Conservation (phyloP, 805 yeast genomes). For the Middelhovenomyces tepae region DNA sequence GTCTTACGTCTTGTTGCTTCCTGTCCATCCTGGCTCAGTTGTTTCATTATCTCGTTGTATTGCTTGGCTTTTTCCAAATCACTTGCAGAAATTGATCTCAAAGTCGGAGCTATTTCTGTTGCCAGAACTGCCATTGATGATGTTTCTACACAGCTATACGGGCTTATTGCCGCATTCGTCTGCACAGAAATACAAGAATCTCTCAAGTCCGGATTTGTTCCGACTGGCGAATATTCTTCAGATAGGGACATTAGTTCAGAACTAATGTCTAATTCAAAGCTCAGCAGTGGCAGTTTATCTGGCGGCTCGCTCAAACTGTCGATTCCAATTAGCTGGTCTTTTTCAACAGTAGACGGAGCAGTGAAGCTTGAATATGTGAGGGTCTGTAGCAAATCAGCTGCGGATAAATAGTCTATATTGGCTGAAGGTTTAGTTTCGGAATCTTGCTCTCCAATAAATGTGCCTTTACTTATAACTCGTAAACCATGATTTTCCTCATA, state of each 20-base stretch:
- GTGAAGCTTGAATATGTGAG: constrained; percentile 3
- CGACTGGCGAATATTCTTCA: constrained; percentile 2
- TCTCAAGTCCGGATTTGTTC: constrained; percentile 3
- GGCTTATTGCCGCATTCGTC: too few relatives aligned
- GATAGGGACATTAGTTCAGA: constrained; percentile 1
- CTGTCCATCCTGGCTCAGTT: too few relatives aligned
- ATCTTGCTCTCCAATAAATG: constrained; percentile 6
- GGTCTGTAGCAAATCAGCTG: constrained; percentile 6
- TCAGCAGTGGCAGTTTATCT: constrained; percentile 6
- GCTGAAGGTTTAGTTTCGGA: constrained; percentile 1
- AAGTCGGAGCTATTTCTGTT: constrained; percentile 24
- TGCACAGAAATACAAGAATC: constrained; percentile 12
- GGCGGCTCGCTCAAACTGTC: constrained; percentile 5
- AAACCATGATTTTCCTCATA: constrained; percentile 7
- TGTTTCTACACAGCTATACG: too few relatives aligned
- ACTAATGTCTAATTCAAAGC: constrained; percentile 8
- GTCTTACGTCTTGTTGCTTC: too few relatives aligned
- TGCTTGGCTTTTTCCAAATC: too few relatives aligned
- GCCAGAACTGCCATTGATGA: too few relatives aligned
- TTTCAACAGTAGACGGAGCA: neutral
- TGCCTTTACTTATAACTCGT: constrained; percentile 20
- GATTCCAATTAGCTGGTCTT: constrained; percentile 4
- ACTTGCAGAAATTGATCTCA: too few relatives aligned
- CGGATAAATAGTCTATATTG: constrained; percentile 3
- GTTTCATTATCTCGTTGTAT: too few relatives aligned